Evolutionary conservation across 192 early-diverging fungal species (phyloP).

Genomic region (Backusella parvicylindrica): DNA sequence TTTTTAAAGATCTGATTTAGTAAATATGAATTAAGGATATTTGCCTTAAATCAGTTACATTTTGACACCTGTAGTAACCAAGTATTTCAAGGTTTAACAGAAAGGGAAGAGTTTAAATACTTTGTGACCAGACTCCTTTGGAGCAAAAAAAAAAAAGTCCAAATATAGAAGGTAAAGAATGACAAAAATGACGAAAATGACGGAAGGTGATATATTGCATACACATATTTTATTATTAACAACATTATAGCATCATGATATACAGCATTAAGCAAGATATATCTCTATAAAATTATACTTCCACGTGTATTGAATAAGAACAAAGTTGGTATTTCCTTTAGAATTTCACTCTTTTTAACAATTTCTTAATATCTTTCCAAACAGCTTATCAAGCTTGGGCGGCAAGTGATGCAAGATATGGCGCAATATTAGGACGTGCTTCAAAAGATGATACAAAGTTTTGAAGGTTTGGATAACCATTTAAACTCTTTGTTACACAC

Average conservation of each 20-base stretch:
- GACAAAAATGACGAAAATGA: not conserved
- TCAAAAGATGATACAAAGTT: not conserved
- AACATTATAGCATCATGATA: not conserved
- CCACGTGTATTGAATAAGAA: not conserved
- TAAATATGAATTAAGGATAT: too few species aligned
- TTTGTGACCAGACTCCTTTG: too few species aligned
- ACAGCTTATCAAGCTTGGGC: not conserved
- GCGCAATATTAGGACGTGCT: not conserved
- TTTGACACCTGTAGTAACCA: too few species aligned
- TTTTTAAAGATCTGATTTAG: too few species aligned
- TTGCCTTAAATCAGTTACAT: too few species aligned
- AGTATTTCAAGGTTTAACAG: too few species aligned
- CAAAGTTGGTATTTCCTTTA: too few species aligned
- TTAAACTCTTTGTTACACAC: not conserved
- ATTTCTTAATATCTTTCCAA: not conserved
- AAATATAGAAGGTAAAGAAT: too few species aligned
- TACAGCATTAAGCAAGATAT: not conserved
- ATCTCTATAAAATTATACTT: not conserved
- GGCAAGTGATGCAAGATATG: not conserved
- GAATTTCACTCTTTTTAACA: not conserved
- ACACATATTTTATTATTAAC: too few species aligned
- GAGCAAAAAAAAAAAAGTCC: too few species aligned
- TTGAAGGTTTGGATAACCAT: not conserved
- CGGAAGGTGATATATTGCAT: not conserved
- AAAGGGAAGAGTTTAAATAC: too few species aligned